Percentiles rank a stretch among this genome's conserved stretches.
phyloP scores from a whole-genome alignment of 257 asterid species.

The Anisodus acutangulus region DNA sequence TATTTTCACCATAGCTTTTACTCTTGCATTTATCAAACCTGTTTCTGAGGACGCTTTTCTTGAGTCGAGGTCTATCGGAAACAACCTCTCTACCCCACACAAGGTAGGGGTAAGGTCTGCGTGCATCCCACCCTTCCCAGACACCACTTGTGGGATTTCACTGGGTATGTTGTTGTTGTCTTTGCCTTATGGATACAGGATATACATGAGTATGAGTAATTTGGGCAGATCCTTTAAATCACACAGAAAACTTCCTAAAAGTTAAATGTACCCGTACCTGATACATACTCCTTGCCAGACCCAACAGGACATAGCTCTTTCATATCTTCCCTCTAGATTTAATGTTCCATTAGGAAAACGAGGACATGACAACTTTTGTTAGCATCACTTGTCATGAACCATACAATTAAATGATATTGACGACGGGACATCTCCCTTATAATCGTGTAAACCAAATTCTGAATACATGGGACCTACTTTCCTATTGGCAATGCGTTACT shows the following conservation, averaged over 20 bases:
- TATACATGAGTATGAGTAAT: not conserved
- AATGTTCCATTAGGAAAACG: constrained; percentile 10
- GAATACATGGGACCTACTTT: constrained; percentile 2
- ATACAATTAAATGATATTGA: not conserved
- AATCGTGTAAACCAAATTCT: not conserved
- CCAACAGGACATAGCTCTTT: not conserved
- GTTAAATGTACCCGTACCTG: not conserved
- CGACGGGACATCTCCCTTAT: not conserved
- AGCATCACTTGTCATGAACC: constrained; percentile 1
- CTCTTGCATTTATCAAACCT: too few relatives aligned
- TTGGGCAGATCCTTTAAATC: not conserved
- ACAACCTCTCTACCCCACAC: too few relatives aligned
- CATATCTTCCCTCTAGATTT: not conserved
- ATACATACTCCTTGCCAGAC: not conserved
- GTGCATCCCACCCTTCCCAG: too few relatives aligned
- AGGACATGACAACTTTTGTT: not conserved
- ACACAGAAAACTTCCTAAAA: constrained; percentile 22
- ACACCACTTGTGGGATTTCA: too few relatives aligned
- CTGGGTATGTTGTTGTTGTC: too few relatives aligned
- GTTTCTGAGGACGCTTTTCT: too few relatives aligned
- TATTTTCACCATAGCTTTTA: too few relatives aligned
- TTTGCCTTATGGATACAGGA: not conserved
- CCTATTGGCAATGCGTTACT: not conserved
- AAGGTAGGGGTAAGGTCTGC: too few relatives aligned
- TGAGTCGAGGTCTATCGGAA: too few relatives aligned